A percentile compares a stretch with the other conserved stretches of the same genome.
Evolutionary conservation across 2,329 filamentous ascomycete genomes (phyloP).

Genomic region (Helotiales sp.): DNA sequence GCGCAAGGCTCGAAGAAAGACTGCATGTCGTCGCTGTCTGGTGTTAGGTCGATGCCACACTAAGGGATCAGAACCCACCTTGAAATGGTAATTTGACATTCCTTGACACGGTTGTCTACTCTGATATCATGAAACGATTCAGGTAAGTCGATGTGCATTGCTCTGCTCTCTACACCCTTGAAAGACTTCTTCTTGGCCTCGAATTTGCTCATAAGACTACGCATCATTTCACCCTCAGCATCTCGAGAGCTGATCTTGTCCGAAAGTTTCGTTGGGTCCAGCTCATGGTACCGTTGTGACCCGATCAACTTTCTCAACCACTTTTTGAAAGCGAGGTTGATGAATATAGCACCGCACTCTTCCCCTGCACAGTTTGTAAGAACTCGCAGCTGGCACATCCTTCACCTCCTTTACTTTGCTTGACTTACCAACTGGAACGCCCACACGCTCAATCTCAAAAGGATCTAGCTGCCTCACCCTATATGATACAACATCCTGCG

Average conservation of each 20-base stretch:
- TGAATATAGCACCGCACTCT: constrained; percentile 12
- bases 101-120: not conserved
- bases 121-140: not conserved
- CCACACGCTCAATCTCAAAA: constrained; percentile 1
- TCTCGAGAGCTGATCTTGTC: constrained; percentile 11
- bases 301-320: constrained; percentile 8
- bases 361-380: not conserved
- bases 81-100: constrained; percentile 7
- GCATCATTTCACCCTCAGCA: constrained; percentile 9
- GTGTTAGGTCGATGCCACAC: not conserved
- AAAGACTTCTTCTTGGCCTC: constrained; percentile 6
- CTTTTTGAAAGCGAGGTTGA: constrained; percentile 13
- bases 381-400: too few relatives aligned
- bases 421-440: not conserved
- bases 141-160: constrained; percentile 1
- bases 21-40: constrained; percentile 1
- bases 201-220: constrained; percentile 4
- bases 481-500: constrained; percentile 13
- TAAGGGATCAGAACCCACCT: not conserved
- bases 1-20: constrained; percentile 20
- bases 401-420: not conserved
- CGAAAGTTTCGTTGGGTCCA: constrained; percentile 3
- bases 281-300: not conserved
- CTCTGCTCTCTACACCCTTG: not conserved
- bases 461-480: constrained; percentile 8